Evolutionary conservation across 2,329 filamentous ascomycete genomes (phyloP).

Genomic region (Amphichorda felina): DNA sequence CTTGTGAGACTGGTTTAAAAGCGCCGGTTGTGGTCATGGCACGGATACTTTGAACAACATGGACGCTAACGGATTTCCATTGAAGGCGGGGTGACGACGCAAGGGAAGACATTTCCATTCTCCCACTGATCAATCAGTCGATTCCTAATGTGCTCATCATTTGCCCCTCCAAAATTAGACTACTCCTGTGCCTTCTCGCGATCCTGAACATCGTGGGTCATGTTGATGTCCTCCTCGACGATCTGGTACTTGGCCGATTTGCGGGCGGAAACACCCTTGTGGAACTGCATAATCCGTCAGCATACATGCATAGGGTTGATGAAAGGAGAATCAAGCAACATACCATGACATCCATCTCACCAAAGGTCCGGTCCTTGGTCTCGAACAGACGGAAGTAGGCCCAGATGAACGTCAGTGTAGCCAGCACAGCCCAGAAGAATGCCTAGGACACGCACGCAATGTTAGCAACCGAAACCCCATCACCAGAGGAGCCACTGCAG

Average conservation of each 20-base stretch:
- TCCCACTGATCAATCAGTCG: no score
- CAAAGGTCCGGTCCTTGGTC: slow-evolving; percentile 31
- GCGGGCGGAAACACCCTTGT: slow-evolving; percentile 23
- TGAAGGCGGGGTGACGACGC: no score
- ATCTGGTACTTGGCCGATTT: slow-evolving; percentile 23
- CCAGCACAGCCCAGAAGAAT: slow-evolving; percentile 28
- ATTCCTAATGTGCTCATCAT: no score
- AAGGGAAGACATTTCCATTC: no score
- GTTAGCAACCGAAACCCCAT: no score
- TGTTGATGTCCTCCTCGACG: slow-evolving; percentile 18
- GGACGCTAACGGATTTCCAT: no score
- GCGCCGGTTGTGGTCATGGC: no score
- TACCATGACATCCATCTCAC: slow-evolving; percentile 24
- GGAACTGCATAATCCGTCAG: slow-evolving; percentile 13
- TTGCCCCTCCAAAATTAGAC: no score
- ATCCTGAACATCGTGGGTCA: not conserved
- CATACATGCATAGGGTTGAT: not conserved
- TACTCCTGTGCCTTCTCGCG: no score
- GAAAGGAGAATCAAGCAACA: not conserved
- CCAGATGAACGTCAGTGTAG: slow-evolving; percentile 24
- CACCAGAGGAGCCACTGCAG: no score
- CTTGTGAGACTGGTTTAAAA: no score
- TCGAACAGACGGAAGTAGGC: slow-evolving; percentile 31
- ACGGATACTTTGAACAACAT: no score
- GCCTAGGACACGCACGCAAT: slow-evolving; percentile 11